Base-by-base conservation (phyloP, 2,329 filamentous ascomycete species). In the Cladosporium sp. region DNA sequence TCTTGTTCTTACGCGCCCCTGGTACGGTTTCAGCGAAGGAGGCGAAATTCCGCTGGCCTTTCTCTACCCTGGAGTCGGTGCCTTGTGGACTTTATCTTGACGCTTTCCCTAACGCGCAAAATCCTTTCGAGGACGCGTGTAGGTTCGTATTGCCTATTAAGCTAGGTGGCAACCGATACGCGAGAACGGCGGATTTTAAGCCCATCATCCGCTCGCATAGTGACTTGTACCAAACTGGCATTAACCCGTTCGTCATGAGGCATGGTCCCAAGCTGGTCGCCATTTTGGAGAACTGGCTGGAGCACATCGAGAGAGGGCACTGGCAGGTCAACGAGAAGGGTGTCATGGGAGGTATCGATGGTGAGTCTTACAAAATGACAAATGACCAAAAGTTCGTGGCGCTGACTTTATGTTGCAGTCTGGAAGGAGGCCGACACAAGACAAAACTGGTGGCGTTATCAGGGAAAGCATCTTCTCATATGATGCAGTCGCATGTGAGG, bases 1-100 rank as follows among this genome's bases (percentile, higher is more conserved):
- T 66, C 43, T 54, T 66, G 27, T 66, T 66, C 53, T 49, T 66
- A 29, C 58, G 62, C 29, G 61, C 59, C 25, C 59, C 61, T 1
- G 63, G 63, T n/a, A 55, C 45, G 1, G 60, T 66, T 8, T 55
- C 55, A 4, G 62, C 60, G n/a, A 62, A 62, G 43, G 61, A 65
- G 15, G 62, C 62, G 15, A 64, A 66, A 30, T 66, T 66, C 52
- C 59, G 63, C 36, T 66, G 59, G 35, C 63, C 63, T 0, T 66
- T 63, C 43, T 63, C 59, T 4, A 64, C 62, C 0, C 53, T 64
- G 11, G 59, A 64, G 9, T 50, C 53, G 3, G 63, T 66, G 2
- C 63, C 64, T n/a, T 65, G 63, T 49, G 64, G 64, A 6, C 53
- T 67, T 2, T 67, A 67, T 39, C 60, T 67, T 2, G 64, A 67